These are phyloP conservation scores for Cryptosporidium ubiquitum DNA, from an alignment of 169 alveolate species.

Conservation along the genomic window DNA sequence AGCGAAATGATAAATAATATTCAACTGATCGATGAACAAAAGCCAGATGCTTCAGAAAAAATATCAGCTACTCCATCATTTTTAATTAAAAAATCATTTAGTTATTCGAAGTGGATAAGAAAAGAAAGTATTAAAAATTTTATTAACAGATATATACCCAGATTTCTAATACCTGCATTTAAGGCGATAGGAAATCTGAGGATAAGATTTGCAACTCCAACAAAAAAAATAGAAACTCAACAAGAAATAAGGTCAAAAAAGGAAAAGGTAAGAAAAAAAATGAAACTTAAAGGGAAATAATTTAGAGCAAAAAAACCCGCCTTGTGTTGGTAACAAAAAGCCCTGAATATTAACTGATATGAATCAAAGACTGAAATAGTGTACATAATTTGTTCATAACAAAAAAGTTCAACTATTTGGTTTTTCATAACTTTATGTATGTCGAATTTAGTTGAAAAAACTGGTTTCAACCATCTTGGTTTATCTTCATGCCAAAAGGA, in stretches of 20 bases:
- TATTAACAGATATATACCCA: constrained; percentile 53
- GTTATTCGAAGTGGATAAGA: constrained; percentile 49
- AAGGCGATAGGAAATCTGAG: constrained; percentile 41
- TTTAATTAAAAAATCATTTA: constrained; percentile 1
- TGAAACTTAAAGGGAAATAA: not conserved
- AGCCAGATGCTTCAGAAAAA: not conserved
- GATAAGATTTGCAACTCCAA: constrained; percentile 61
- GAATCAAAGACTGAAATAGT: not conserved
- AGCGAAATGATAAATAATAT: not conserved
- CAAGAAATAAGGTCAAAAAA: not conserved
- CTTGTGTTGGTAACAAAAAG: not conserved
- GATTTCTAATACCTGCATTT: constrained; percentile 56
- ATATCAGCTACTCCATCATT: not conserved
- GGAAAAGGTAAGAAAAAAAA: not conserved
- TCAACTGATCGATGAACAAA: not conserved
- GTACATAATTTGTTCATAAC: not conserved
- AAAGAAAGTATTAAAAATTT: constrained; percentile 17
- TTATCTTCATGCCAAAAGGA: not conserved
- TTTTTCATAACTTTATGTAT: constrained; percentile 11
- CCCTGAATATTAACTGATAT: not conserved
- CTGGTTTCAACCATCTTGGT: not conserved
- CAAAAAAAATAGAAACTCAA: not conserved
- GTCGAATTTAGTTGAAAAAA: constrained; percentile 4
- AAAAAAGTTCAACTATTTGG: not conserved
- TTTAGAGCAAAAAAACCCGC: not conserved